Evolutionary conservation across 73 alveolate species (phyloP), one percentile per base, ranked within the genome.

Genomic region (Tetrahymena malaccensis): DNA sequence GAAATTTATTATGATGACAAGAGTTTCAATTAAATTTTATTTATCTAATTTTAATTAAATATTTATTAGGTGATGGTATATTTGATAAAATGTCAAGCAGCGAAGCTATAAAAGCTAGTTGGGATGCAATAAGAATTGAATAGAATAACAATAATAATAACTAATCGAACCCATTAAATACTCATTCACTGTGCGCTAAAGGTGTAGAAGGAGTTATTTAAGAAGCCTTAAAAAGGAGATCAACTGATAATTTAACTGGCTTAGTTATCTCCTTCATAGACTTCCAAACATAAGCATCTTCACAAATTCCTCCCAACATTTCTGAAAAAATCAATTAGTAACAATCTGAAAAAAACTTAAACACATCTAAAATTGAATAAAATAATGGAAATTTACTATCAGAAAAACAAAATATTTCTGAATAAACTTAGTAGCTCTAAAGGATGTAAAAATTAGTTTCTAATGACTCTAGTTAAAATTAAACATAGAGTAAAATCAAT

Each of bases 181-280:
- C 98, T 37, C 99, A 98, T 96, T 93, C 96, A 94, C 94, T 97
- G 35, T 97, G 99, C 94, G 99, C 99, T 22, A 93, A 96, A 40
- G 96, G 98, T 57, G 99, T 98, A 5, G 99, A 98, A 96, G 95
- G 96, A 94, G 98, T 98, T 40, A 95, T 98, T 44, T 97, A 97
- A 96, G 97, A 97, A 56, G 97, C 99, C 37, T 98, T 98, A 95
- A 97, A 97, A 25, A 95, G 97, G 43, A 95, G 99, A 94, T 97
- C 99, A 35, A 96, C 98, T 33, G 99, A 98, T 96, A 98, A 98
- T 96, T 96, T 98, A 50, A 98, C 99, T 25, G 98, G 98, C 85
- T 98, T 98, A 27, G 94, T 98, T 27, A 94, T 98, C 34, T 98
- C 99, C 43, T 98, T 98, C 37, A 70, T 70, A 19, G 89, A 70